These are phyloP conservation scores for Zygnema cylindricum DNA, from an alignment of 139 green algal genomes.

Conservation along the genomic window DNA sequence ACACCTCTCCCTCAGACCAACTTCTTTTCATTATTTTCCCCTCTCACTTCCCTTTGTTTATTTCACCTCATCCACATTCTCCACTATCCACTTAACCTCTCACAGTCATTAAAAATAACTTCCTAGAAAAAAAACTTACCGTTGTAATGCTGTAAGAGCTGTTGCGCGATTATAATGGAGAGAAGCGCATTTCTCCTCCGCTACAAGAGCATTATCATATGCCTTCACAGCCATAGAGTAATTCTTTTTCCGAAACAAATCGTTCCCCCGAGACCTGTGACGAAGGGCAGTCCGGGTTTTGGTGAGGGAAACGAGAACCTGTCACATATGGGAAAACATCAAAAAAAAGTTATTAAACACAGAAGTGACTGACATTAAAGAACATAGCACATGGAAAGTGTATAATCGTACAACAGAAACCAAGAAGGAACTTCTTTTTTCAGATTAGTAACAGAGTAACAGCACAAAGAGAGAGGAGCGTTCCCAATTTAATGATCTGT, in stretches of 20 bases:
- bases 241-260: slow-evolving; percentile 10
- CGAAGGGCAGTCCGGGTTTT: background rate
- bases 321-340: background rate
- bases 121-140: background rate
- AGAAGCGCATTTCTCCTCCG: slow-evolving; percentile 9
- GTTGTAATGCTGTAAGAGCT: background rate
- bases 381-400: too few relatives aligned
- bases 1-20: background rate
- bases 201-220: slow-evolving; percentile 1
- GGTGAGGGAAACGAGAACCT: slow-evolving; percentile 5
- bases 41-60: background rate
- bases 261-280: slow-evolving; percentile 2
- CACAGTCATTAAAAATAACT: background rate
- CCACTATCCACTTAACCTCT: background rate
- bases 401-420: too few relatives aligned
- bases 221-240: slow-evolving; percentile 7
- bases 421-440: too few relatives aligned
- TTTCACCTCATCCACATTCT: background rate
- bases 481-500: too few relatives aligned
- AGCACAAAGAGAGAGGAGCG: too few relatives aligned
- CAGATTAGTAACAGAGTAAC: too few relatives aligned
- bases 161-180: slow-evolving; percentile 9
- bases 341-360: background rate
- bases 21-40: background rate
- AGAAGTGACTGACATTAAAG: too few relatives aligned